Evolutionary conservation across 495 filamentous ascomycete genomes (phyloP).

Genomic region (Xylaria sp.): DNA sequence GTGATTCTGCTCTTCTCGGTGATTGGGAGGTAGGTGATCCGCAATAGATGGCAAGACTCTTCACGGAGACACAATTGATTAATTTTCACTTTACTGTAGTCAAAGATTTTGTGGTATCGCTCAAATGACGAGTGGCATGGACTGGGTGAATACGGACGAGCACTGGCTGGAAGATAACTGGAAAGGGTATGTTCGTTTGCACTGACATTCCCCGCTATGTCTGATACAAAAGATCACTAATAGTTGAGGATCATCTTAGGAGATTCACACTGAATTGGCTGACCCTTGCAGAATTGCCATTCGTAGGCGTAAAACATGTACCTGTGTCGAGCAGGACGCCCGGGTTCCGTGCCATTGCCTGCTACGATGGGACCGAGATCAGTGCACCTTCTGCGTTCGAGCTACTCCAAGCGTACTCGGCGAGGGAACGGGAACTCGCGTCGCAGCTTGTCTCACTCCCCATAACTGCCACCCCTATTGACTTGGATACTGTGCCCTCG

Average conservation of each 20-base stretch:
- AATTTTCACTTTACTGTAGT: not conserved
- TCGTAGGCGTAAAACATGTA: conserved; percentile 9
- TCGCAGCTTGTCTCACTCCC: not conserved
- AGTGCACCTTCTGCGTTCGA: conserved; percentile 13
- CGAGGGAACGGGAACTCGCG: not conserved
- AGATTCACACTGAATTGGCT: conserved; percentile 13
- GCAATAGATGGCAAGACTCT: not conserved
- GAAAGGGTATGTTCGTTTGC: not conserved
- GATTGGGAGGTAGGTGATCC: conserved; percentile 2
- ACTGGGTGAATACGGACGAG: conserved; percentile 12
- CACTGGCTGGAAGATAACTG: conserved; percentile 16
- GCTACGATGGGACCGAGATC: conserved; percentile 15
- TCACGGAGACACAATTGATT: not conserved
- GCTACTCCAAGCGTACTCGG: conserved; percentile 8
- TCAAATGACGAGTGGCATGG: conserved; percentile 9
- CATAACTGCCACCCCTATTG: not conserved
- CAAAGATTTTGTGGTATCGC: conserved; percentile 20
- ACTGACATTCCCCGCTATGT: not conserved
- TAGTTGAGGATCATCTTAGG: not conserved
- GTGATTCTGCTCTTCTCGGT: conserved; percentile 22
- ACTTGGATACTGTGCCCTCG: not conserved
- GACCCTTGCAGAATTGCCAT: conserved; percentile 1
- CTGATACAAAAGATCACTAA: not conserved
- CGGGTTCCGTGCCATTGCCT: conserved; percentile 13
- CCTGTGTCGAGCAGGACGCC: conserved; percentile 14